Evolutionary conservation across 2,329 filamentous ascomycete genomes (phyloP), one percentile per base, ranked within the genome.

Genomic region (Penicillium sp.): DNA sequence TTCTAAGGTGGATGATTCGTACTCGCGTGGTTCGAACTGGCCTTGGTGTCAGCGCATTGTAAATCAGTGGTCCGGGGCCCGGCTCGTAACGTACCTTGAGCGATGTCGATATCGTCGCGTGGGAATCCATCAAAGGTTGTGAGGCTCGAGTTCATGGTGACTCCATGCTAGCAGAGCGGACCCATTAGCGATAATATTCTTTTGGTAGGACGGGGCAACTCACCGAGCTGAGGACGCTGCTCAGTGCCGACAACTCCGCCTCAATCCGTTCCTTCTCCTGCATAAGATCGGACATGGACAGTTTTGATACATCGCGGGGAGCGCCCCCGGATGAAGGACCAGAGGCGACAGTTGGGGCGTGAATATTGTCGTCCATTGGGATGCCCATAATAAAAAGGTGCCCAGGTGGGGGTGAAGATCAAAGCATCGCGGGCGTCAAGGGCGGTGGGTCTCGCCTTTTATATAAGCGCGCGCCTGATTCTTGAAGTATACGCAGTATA

Each of bases 61-160:
- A 14, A 14, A 13, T 38, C 39, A 14, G 43, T n/a, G 23, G 23
- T 18, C 46, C 9, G n/a, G 22, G 16, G 9, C 2, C 36, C 26
- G 26, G 26, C 32, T 23, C 14, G 11, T 39, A 27, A 40, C 76
- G 56, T 81, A 93, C 89, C 93, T 72, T 96, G 91, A 22, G 93
- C 86, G 52, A 98, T 86, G 67, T 98, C 93, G 54, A 98, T 84
- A 69, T 98, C 93, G 60, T 87, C 85, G 64, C 93, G 81, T 26
- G 93, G 93, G 66, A 88, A 98, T 39, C 93, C 93, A 70, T 97
- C 93, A 51, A 83, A 80, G 11, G 91, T 96, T 20, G 89, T 81
- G 31, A 98, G 80, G 47, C 82, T 77, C 6, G 93, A 96, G 60
- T 85, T 84, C 93, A 98, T 98, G 61, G 86, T 84, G 43, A 95